These are phyloP conservation scores for Saraca asoca DNA, from an alignment of 331 rosid species.

Conservation along the genomic window DNA sequence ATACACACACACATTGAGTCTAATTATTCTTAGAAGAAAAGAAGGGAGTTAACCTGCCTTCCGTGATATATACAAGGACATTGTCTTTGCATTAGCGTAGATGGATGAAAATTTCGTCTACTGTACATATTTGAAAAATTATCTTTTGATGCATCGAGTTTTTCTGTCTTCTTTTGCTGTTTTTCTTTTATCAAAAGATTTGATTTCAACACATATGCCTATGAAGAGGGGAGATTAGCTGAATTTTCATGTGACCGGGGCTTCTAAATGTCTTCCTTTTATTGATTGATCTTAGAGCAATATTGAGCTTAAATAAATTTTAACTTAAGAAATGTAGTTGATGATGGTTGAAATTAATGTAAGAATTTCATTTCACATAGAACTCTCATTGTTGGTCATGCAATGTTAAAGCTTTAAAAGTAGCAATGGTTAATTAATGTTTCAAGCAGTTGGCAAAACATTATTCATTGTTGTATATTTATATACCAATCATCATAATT, in stretches of 20 bases:
- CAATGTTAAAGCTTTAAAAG: slow-evolving; percentile 10
- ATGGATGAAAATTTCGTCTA: slow-evolving; percentile 13
- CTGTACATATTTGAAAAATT: background rate
- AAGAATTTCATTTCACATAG: background rate
- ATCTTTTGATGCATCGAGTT: background rate
- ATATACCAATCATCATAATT: background rate
- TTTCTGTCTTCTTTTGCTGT: too few relatives aligned
- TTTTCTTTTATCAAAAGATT: background rate
- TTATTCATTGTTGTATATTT: slow-evolving; percentile 5
- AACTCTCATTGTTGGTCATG: background rate
- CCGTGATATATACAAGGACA: background rate
- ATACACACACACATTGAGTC: background rate
- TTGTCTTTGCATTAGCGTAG: background rate
- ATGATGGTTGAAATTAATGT: background rate
- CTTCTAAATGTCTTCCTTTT: background rate
- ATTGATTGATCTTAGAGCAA: slow-evolving; percentile 14
- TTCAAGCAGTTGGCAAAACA: slow-evolving; percentile 13
- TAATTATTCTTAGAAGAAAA: background rate
- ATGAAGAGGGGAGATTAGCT: background rate
- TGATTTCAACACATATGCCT: background rate
- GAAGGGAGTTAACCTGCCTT: background rate
- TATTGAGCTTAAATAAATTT: background rate
- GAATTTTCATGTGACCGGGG: slow-evolving; percentile 2
- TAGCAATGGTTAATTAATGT: background rate
- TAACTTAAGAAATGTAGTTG: background rate